A percentile compares a stretch with the other conserved stretches of the same genome.
Evolutionary conservation across 169 alveolate genomes (phyloP).

Genomic region (Cryptosporidium baileyi): DNA sequence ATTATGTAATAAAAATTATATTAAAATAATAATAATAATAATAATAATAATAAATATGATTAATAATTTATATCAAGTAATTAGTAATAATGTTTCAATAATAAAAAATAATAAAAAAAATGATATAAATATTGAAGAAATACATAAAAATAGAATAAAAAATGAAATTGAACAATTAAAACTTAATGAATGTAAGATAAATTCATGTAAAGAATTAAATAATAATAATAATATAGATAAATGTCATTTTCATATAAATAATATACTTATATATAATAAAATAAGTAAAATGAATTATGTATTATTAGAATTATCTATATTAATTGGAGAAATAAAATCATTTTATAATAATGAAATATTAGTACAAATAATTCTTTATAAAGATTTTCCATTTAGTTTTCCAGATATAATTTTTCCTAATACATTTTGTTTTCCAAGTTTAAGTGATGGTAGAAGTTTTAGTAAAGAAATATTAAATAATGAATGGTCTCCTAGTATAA

Average conservation of each 20-base stretch:
- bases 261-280: slow-evolving; percentile 29
- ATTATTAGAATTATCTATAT: slow-evolving; percentile 21
- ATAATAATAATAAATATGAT: no score
- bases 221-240: neutral
- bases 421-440: slow-evolving; percentile 67
- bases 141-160: slow-evolving; percentile 56
- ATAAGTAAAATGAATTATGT: slow-evolving; percentile 9
- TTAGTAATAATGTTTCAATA: neutral
- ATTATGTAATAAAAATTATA: no score
- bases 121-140: neutral
- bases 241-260: slow-evolving; percentile 35
- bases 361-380: slow-evolving; percentile 24
- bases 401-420: slow-evolving; percentile 65
- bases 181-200: slow-evolving; percentile 18
- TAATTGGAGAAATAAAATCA: neutral
- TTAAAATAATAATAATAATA: no score
- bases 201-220: neutral
- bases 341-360: neutral
- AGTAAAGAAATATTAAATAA: slow-evolving; percentile 20
- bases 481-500: slow-evolving; percentile 66
- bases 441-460: slow-evolving; percentile 63
- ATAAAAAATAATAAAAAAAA: neutral
- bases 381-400: slow-evolving; percentile 54
- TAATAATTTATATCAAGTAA: neutral
- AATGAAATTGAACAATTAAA: slow-evolving; percentile 51